Conservation (phyloP, 163 green algal genomes). For the Volvox carteri region DNA sequence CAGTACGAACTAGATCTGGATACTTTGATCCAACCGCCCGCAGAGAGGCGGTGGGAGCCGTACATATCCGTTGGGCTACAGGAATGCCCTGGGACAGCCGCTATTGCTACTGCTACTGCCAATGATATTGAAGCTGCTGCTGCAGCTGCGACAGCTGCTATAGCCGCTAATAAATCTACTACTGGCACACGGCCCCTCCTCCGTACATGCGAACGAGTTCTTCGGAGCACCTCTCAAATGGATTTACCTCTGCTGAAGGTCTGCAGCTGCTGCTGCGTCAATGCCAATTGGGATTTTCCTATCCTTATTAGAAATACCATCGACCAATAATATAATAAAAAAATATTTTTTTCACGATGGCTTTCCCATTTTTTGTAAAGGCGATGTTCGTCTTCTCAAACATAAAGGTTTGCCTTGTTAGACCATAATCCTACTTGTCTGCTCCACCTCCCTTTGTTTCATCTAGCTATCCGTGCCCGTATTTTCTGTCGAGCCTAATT, state of each 20-base stretch:
- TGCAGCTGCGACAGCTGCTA: neutral
- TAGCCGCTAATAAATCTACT: too few relatives aligned
- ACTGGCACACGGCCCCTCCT: neutral
- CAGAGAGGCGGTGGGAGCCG: constrained; percentile 1
- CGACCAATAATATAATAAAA: too few relatives aligned
- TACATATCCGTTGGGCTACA: neutral
- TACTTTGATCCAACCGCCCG: neutral
- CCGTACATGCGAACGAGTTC: neutral
- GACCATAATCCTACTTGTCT: too few relatives aligned
- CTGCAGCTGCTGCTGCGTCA: neutral
- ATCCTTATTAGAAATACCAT: too few relatives aligned
- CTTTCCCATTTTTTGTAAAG: too few relatives aligned
- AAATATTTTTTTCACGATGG: too few relatives aligned
- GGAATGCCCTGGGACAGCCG: neutral
- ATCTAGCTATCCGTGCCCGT: too few relatives aligned
- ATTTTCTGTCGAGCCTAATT: too few relatives aligned
- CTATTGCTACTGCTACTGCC: neutral
- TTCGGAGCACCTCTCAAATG: neutral
- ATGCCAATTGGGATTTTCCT: too few relatives aligned
- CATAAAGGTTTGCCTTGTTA: too few relatives aligned
- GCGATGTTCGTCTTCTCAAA: too few relatives aligned
- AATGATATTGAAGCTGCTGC: neutral
- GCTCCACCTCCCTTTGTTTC: too few relatives aligned
- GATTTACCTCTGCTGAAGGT: neutral
- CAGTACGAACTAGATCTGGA: constrained; percentile 28